These are phyloP conservation scores for Magnaporthiopsis poae DNA, from an alignment of 2,329 filamentous ascomycete genomes.

Conservation along the genomic window DNA sequence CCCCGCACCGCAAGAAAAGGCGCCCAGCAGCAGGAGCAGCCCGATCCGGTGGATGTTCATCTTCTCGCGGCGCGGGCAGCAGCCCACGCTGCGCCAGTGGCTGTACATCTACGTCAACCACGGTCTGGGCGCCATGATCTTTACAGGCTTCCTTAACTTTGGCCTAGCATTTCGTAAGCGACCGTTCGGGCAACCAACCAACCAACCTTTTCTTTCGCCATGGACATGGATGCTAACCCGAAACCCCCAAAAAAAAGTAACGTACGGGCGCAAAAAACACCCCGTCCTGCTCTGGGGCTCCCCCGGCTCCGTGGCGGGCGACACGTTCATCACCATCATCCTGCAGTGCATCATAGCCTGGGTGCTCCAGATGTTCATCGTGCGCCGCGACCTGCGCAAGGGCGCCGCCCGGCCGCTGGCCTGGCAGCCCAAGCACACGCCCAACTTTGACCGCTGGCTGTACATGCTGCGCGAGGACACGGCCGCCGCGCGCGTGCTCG, in stretches of 20 bases:
- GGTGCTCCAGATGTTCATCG: slow-evolving; percentile 38
- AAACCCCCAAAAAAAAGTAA: slow-evolving; percentile 34
- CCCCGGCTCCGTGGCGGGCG: slow-evolving; percentile 41
- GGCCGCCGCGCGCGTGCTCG: background rate
- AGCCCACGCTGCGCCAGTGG: slow-evolving; percentile 33
- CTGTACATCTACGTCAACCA: slow-evolving; percentile 40
- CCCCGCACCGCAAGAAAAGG: background rate
- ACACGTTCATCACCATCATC: slow-evolving; percentile 41
- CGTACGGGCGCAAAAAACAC: slow-evolving; percentile 31
- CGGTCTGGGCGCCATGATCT: slow-evolving; percentile 34
- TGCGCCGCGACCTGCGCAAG: slow-evolving; percentile 35
- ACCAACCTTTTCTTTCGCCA: too few relatives aligned
- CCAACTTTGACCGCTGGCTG: slow-evolving; percentile 30
- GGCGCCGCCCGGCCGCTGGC: slow-evolving; percentile 38
- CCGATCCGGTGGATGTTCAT: background rate
- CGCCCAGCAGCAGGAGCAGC: too few relatives aligned
- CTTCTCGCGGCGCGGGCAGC: slow-evolving; percentile 7
- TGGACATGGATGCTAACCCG: too few relatives aligned
- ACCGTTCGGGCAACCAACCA: too few relatives aligned
- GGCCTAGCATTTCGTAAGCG: slow-evolving; percentile 39
- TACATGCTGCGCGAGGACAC: slow-evolving; percentile 28
- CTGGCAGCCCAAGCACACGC: slow-evolving; percentile 26
- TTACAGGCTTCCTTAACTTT: slow-evolving; percentile 43
- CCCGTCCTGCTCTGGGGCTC: slow-evolving; percentile 39
- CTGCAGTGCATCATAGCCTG: slow-evolving; percentile 42